Evolutionary conservation across 768 basidiomycete species (phyloP), one percentile per base, ranked within the genome.

Genomic region (Gymnopilus dilepis): DNA sequence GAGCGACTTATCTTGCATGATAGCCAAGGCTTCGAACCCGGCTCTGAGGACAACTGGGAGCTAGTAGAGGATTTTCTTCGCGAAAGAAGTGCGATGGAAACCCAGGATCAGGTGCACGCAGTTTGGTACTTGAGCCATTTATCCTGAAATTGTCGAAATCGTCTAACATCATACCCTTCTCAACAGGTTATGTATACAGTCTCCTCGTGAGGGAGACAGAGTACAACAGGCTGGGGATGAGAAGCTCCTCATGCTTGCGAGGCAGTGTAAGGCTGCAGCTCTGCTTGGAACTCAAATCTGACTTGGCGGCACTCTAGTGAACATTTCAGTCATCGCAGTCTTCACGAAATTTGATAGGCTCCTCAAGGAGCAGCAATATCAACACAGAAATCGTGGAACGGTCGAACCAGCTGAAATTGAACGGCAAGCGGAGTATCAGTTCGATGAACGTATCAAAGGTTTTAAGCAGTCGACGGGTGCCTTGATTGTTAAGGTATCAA

Each of bases 301-400:
- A 1, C 30, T 26, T 34, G 12, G 12, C 3, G 9, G 6, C 1
- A 11, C n/a, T 33, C 34, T 37, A 70, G 66, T 57, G 22, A 21
- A 15, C 26, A 58, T 71, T 33, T 69, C 72, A 6, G 53, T 74
- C 37, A 66, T 75, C 21, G 66, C 67, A 17, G 69, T 75, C 12
- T 74, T 74, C 59, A 74, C 73, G 11, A 72, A 74, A 58, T 74
- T 68, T 47, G 73, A 74, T 60, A 47, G 56, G 12, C 67, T 73
- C 11, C 56, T 67, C 34, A 62, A 59, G 0, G 47, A 59, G 30
- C 30, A 58, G n/a, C 19, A 17, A 3, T 56, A 37, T 37, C 34
- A 11, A 8, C 34, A 37, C 34, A 9, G 34, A 37, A 37, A 21
- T 15, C 19, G 22, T 24, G n/a, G 13, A 4, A 17, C 19, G 11